Percentiles rank a stretch among this genome's conserved stretches.
These are phyloP conservation scores for Russula virescens DNA, from an alignment of 768 basidiomycete genomes.

Conservation along the genomic window DNA sequence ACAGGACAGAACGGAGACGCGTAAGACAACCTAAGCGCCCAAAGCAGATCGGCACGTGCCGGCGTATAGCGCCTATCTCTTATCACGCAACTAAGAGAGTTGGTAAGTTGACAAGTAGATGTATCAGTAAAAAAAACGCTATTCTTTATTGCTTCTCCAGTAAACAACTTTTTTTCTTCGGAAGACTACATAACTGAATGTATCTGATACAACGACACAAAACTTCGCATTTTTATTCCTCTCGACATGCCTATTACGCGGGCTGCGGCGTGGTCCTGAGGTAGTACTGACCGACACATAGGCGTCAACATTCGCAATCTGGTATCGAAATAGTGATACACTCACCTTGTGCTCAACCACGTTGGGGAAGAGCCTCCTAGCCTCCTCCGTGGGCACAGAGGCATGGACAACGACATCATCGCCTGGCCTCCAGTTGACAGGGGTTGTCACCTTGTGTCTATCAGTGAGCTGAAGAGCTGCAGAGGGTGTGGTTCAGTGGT, in stretches of 20 bases:
- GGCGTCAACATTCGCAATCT: not conserved
- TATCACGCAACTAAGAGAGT: no score
- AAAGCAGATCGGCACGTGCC: constrained; percentile 16
- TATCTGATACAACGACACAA: constrained; percentile 8
- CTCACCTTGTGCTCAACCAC: constrained; percentile 72
- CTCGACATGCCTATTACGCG: constrained; percentile 27
- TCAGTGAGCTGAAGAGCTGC: constrained; percentile 84
- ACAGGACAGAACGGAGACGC: constrained; percentile 2
- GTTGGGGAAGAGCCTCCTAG: constrained; percentile 85
- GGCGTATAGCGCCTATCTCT: no score
- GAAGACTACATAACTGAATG: not conserved
- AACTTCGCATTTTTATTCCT: constrained; percentile 4
- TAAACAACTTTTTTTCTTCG: not conserved
- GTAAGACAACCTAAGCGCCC: constrained; percentile 12
- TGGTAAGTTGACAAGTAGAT: no score
- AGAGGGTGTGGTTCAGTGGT: constrained; percentile 18
- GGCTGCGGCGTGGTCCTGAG: constrained; percentile 69
- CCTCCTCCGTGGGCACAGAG: constrained; percentile 77
- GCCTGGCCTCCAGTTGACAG: constrained; percentile 93
- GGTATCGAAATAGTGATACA: constrained; percentile 17
- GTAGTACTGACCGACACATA: constrained; percentile 55
- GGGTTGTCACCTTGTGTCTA: constrained; percentile 79
- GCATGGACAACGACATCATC: constrained; percentile 94
- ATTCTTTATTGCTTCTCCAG: not conserved
- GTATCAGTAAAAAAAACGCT: not conserved